Evolutionary conservation across 1,284 basidiomycete genomes (phyloP), one percentile per base, ranked within the genome.

Genomic region (Cerioporus squamosus): DNA sequence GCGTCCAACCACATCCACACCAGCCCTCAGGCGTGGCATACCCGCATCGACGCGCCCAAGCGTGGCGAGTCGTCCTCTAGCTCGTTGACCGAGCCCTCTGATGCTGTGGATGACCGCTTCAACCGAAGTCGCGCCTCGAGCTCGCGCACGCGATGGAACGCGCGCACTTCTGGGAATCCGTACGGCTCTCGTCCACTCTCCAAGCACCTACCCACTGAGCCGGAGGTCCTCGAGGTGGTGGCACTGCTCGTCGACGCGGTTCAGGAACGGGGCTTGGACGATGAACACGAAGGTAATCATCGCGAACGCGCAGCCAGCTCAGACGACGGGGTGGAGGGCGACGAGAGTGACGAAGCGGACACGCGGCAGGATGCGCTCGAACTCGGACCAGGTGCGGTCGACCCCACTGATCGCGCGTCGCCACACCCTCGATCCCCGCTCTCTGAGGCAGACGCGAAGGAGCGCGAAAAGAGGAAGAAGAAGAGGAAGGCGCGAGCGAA

Each of bases 401-500:
- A 47, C 33, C 22, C 18, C 18, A 23, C 20, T 24, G 38, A 42
- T n/a, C 17, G 20, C 17, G n/a, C 42, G 20, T 49, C 26, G n/a
- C 38, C 57, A 46, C 48, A 44, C n/a, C 42, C 51, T 8, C 40
- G 43, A 20, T 46, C 24, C 29, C 48, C 48, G 31, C 51, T 44
- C 29, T 50, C 57, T 31, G 26, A 33, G 29, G 51, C 60, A 12
- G 53, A 50, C 6, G 52, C 26, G 10, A 62, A 55, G 53, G 57
- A 51, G 52, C 49, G 60, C 26, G 63, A 62, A 47, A 55, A 59
- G 50, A 60, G 57, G 43, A 60, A 64, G 48, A 53, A 42, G 51
- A 61, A 64, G 51, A 57, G 44, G 23, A 57, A 55, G 50, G 57
- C 55, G 24, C 60, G 63, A 18, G 63, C 60, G 22, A 64, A 62